Conservation (phyloP, 352 stramenopile species). For the Phytophthora gonapodyides region DNA sequence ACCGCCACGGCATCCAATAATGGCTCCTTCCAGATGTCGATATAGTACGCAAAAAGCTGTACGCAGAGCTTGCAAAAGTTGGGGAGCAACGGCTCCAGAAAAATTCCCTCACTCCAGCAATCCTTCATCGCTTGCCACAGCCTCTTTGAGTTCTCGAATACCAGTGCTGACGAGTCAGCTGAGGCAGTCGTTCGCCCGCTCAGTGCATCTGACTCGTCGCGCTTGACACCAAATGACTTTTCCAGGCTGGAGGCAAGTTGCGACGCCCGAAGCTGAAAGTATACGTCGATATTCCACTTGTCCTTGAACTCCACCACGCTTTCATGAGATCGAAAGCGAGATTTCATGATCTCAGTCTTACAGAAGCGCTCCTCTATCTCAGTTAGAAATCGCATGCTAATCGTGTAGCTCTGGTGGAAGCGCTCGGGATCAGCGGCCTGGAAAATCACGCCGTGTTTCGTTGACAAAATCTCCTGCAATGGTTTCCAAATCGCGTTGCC, state of each 20-base stretch:
- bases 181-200: neutral
- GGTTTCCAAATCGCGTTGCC: slow-evolving; percentile 86
- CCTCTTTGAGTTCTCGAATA: slow-evolving; percentile 57
- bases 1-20: slow-evolving; percentile 48
- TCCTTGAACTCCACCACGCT: slow-evolving; percentile 83
- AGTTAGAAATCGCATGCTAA: slow-evolving; percentile 73
- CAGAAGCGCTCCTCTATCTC: slow-evolving; percentile 64
- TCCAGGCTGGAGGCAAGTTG: slow-evolving; percentile 59
- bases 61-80: slow-evolving; percentile 75
- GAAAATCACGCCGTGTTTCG: slow-evolving; percentile 84
- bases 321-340: slow-evolving; percentile 70
- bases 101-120: slow-evolving; percentile 67
- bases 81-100: slow-evolving; percentile 57
- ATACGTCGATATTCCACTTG: slow-evolving; percentile 90
- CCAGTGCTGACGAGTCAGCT: slow-evolving; percentile 18
- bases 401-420: slow-evolving; percentile 84
- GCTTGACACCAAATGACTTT: slow-evolving; percentile 48
- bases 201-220: slow-evolving; percentile 28
- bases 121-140: slow-evolving; percentile 55
- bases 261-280: slow-evolving; percentile 79
- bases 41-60: slow-evolving; percentile 69
- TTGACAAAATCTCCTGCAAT: slow-evolving; percentile 62
- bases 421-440: slow-evolving; percentile 74
- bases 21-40: slow-evolving; percentile 57
- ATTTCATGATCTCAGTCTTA: slow-evolving; percentile 56